Base-by-base conservation (phyloP, 768 basidiomycete species). In the Leucogyrophana mollusca region DNA sequence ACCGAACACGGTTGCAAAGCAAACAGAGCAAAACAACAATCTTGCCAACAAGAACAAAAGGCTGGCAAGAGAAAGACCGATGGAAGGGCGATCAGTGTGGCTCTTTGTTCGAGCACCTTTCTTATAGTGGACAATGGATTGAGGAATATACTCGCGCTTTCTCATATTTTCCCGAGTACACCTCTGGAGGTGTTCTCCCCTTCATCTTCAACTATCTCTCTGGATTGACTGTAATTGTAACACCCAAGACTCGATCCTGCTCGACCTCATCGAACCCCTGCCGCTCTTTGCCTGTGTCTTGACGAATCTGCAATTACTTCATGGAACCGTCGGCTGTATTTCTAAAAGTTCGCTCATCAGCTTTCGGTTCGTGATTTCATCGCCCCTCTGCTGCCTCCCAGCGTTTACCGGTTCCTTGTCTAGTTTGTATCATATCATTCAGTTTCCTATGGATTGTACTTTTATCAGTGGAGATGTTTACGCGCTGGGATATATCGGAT, bases 391-490 rank as follows among this genome's bases (percentile, higher is more conserved):
- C 18, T 39, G 27, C 7, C 23, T 13, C 14, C 9, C 37, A 55
- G 33, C 52, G 18, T 24, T 21, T 34, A 25, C 27, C 35, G 18
- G 43, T 22, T 13, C 23, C 20, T 2, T 34, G 16, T 42, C 20
- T 25, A 83, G 80, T 66, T 1, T 64, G 68, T 44, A 72, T 76
- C 30, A 62, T 70, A 30, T 34, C 74, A 45, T 50, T 74, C 14
- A 71, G 73, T 55, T 66, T 82, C 47, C 40, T 78, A 34, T 82
- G 78, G 76, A 67, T 70, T 25, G 59, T 72, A 14, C 49, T 80
- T 42, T 56, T 81, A 25, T 79, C 65, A 40, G 56, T 80, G 9
- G 66, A 74, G 43, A 52, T 73, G 3, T 82, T 69, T 47, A 49
- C 67, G 25, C 69, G 75, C 38, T 79, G 79, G 76, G 69, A 69